Conservation (phyloP, 1,139 yeast species). For the Yarrowia galli region DNA sequence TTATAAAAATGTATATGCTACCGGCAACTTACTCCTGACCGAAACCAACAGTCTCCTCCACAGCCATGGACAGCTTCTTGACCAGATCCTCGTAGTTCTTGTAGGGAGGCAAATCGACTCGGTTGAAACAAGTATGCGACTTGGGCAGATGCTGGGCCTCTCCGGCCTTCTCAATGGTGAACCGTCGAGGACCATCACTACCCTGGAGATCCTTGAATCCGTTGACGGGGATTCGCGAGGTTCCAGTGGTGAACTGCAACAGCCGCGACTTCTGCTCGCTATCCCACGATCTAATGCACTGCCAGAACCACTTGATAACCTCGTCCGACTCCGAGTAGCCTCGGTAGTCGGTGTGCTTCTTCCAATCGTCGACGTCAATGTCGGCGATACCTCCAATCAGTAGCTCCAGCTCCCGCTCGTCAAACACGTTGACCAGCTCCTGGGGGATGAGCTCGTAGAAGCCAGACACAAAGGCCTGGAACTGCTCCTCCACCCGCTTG, state of each 20-base stretch:
- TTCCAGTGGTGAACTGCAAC: conserved; percentile 96
- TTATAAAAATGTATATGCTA: conserved; percentile 33
- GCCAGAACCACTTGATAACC: conserved; percentile 99
- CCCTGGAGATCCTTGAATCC: conserved; percentile 99
- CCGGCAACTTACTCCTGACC: conserved; percentile 76
- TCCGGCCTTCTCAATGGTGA: conserved; percentile 97
- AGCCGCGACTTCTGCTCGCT: conserved; percentile 95
- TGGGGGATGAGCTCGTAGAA: conserved; percentile 97
- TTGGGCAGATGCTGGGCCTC: conserved; percentile 92
- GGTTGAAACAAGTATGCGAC: conserved; percentile 93
- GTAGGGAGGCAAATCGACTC: conserved; percentile 90
- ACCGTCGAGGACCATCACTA: conserved; percentile 97
- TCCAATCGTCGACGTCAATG: conserved; percentile 98
- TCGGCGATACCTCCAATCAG: conserved; percentile 98
- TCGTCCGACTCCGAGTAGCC: conserved; percentile 97
- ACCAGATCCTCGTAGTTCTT: conserved; percentile 74
- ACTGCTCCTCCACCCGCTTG: conserved; percentile 93
- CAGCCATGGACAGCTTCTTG: conserved; percentile 84
- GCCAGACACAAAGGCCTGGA: conserved; percentile 94
- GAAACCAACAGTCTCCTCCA: conserved; percentile 92
- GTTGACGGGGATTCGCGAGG: conserved; percentile 97
- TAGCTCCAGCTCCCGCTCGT: conserved; percentile 94
- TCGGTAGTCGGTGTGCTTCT: conserved; percentile 96
- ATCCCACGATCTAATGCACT: conserved; percentile 91
- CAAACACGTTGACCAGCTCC: conserved; percentile 93